Evolutionary conservation across 1,284 basidiomycete species (phyloP).

Genomic region (Hortiboletus rubellus): DNA sequence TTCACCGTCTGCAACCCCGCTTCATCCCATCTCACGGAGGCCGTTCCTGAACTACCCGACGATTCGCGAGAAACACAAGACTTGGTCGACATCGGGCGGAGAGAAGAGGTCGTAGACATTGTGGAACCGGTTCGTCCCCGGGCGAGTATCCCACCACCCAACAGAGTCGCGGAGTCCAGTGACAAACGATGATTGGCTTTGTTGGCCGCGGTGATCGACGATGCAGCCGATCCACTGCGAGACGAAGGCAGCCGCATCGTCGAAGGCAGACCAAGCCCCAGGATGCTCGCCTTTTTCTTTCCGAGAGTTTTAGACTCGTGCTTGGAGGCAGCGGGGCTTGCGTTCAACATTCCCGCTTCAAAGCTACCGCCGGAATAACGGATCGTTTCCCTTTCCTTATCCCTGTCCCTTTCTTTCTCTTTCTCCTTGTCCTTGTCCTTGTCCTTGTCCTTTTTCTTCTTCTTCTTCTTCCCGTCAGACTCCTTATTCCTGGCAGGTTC

Average conservation of each 20-base stretch:
- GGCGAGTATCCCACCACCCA: conserved; percentile 32
- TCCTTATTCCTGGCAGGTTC: conserved; percentile 35
- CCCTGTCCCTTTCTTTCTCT: conserved; percentile 26
- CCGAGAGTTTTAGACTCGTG: conserved; percentile 39
- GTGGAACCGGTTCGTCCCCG: conserved; percentile 46
- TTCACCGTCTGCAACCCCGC: conserved; percentile 54
- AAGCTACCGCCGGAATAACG: conserved; percentile 61
- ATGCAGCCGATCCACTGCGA: conserved; percentile 44
- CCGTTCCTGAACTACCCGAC: conserved; percentile 48
- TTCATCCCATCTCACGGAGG: conserved; percentile 66
- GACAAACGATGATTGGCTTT: conserved; percentile 41
- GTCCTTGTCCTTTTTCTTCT: conserved; percentile 30
- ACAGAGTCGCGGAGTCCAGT: conserved; percentile 41
- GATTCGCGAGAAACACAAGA: conserved; percentile 51
- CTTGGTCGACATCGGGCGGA: conserved; percentile 56
- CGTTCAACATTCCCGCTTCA: conserved; percentile 55
- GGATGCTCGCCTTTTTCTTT: conserved; percentile 59
- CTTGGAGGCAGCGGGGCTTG: conserved; percentile 37
- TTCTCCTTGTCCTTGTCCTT: conserved; percentile 23
- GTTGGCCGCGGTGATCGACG: conserved; percentile 31
- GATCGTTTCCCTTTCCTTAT: conserved; percentile 36
- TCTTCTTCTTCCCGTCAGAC: conserved; percentile 38
- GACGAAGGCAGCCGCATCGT: conserved; percentile 49
- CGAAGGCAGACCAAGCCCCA: conserved; percentile 50
- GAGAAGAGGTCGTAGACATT: conserved; percentile 52